These are phyloP conservation scores for Gossypium australe DNA, from an alignment of 345 rosid genomes.

Conservation along the genomic window DNA sequence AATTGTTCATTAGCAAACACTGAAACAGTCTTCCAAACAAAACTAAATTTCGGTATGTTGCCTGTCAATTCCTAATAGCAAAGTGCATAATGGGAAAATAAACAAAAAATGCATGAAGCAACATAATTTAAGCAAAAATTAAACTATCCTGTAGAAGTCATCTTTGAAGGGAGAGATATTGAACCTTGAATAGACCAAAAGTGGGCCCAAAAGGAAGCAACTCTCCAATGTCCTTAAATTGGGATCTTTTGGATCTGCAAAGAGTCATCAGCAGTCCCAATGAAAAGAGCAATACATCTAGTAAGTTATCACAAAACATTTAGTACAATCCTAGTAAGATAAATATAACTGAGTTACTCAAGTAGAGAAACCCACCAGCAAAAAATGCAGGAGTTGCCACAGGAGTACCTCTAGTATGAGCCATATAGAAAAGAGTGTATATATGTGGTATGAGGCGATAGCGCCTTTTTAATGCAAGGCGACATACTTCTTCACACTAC, in stretches of 20 bases:
- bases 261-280: neutral
- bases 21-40: neutral
- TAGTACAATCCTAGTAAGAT: neutral
- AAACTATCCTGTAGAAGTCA: constrained; percentile 5
- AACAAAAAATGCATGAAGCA: neutral
- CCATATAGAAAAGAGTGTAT: constrained; percentile 75
- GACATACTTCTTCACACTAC: constrained; percentile 92
- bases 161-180: constrained; percentile 19
- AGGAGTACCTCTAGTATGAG: constrained; percentile 72
- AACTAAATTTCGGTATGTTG: neutral
- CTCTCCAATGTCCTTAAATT: constrained; percentile 62
- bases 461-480: constrained; percentile 83
- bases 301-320: neutral
- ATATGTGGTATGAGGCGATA: constrained; percentile 77
- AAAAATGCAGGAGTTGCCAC: constrained; percentile 81
- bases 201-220: constrained; percentile 79
- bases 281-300: neutral
- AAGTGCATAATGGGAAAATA: neutral
- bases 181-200: constrained; percentile 70
- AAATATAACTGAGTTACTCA: neutral
- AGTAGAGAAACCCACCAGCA: constrained; percentile 49
- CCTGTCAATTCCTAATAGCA: neutral
- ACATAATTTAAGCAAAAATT: neutral
- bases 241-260: constrained; percentile 71
- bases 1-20: neutral